Evolutionary conservation across 306 rosid species (phyloP).

Genomic region (Pyrus pyrifolia): DNA sequence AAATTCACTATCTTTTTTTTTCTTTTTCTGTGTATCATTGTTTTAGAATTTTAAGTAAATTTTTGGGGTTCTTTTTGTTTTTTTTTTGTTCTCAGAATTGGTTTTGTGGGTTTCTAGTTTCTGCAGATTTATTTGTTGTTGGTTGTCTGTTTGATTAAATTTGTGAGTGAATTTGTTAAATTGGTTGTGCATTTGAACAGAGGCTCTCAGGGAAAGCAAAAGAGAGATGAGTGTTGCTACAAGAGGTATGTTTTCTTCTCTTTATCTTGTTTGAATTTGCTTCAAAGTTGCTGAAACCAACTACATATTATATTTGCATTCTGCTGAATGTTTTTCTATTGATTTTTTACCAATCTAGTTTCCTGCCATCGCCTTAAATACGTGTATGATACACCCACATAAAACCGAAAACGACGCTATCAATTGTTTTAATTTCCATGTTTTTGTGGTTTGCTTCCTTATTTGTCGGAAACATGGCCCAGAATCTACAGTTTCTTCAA

Average conservation of each 20-base stretch:
- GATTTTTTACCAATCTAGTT: background rate
- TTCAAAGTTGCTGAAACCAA: background rate
- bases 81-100: background rate
- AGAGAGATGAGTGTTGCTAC: conserved; percentile 94
- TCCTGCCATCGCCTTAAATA: background rate
- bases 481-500: background rate
- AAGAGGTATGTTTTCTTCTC: conserved; percentile 46
- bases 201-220: conserved; percentile 87
- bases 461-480: background rate
- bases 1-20: no score
- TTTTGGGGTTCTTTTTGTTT: no score
- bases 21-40: no score
- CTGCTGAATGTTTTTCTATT: background rate
- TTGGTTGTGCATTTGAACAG: conserved; percentile 35
- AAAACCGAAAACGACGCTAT: background rate
- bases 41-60: no score
- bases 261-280: background rate
- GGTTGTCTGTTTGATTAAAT: background rate
- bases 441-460: background rate
- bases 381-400: background rate
- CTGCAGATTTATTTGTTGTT: background rate
- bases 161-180: background rate
- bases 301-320: background rate
- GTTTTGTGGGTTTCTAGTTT: background rate
- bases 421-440: background rate